phyloP scores from a whole-genome alignment of 2,329 filamentous ascomycete species.

The Lecanosticta acicola region DNA sequence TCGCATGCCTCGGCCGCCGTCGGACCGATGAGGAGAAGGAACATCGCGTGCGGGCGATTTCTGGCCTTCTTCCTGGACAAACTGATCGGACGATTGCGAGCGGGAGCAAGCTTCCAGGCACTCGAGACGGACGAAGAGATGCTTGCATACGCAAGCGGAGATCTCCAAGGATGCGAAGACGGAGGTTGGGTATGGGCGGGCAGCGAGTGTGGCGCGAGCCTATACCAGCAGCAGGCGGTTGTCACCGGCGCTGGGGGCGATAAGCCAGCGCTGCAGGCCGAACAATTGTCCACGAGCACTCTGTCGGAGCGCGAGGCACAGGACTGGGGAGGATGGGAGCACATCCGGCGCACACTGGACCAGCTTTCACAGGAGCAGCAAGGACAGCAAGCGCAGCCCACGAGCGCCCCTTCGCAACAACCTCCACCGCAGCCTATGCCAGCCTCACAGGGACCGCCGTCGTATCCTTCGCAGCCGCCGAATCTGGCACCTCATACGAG shows the following conservation, averaged over 20 bases:
- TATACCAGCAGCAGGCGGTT: constrained; percentile 14
- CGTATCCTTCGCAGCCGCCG: constrained; percentile 19
- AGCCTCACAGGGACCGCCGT: neutral
- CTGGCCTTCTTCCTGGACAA: constrained; percentile 72
- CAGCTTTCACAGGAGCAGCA: constrained; percentile 49
- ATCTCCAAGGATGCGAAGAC: constrained; percentile 74
- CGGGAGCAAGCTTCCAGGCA: constrained; percentile 34
- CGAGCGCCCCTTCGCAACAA: constrained; percentile 15
- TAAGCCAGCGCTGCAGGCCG: constrained; percentile 14
- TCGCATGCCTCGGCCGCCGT: constrained; percentile 67
- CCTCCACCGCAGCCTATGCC: constrained; percentile 32
- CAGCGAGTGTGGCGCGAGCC: constrained; percentile 38
- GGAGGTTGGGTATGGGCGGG: constrained; percentile 74
- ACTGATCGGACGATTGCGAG: constrained; percentile 54
- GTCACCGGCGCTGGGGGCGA: constrained; percentile 16
- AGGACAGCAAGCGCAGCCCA: constrained; percentile 16
- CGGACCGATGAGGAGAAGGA: constrained; percentile 64
- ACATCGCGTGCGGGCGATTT: constrained; percentile 73
- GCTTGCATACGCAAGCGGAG: constrained; percentile 76
- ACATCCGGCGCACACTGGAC: constrained; percentile 59
- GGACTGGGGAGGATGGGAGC: constrained; percentile 78
- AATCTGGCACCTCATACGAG: constrained; percentile 15
- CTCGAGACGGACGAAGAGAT: constrained; percentile 75
- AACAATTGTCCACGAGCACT: constrained; percentile 21
- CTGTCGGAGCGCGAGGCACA: constrained; percentile 32